phyloP scores from a whole-genome alignment of 768 basidiomycete species.

The Lyophyllum atratum region DNA sequence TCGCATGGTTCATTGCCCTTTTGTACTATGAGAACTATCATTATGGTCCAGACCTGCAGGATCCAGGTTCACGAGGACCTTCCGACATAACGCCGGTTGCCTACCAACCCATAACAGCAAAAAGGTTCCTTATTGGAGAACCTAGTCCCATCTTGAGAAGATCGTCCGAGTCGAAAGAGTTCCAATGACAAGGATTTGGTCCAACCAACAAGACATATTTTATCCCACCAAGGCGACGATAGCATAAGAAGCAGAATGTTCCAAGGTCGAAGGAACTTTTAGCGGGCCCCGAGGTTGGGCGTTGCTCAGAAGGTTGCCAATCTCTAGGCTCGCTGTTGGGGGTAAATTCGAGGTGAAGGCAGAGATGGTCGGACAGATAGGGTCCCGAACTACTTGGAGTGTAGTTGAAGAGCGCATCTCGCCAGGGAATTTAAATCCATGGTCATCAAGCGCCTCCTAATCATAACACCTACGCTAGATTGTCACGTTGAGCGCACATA shows the following conservation, averaged over 20 bases:
- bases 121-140: background rate
- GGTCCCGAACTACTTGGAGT: too few species aligned
- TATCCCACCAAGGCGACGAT: background rate
- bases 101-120: conserved; percentile 5
- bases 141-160: too few species aligned
- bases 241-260: background rate
- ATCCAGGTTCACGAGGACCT: background rate
- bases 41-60: background rate
- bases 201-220: background rate
- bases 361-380: too few species aligned
- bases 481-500: background rate
- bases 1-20: background rate
- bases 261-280: background rate
- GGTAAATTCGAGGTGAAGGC: too few species aligned
- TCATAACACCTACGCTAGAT: too few species aligned
- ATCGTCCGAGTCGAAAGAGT: background rate
- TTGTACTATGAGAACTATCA: conserved; percentile 2
- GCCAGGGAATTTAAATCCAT: too few species aligned
- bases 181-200: conserved; percentile 2
- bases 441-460: too few species aligned
- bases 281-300: background rate
- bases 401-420: too few species aligned
- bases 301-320: background rate
- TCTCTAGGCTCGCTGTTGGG: background rate
- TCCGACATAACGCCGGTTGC: conserved; percentile 15